phyloP scores from a whole-genome alignment of 805 yeast species.

The Starmerella apicola region DNA sequence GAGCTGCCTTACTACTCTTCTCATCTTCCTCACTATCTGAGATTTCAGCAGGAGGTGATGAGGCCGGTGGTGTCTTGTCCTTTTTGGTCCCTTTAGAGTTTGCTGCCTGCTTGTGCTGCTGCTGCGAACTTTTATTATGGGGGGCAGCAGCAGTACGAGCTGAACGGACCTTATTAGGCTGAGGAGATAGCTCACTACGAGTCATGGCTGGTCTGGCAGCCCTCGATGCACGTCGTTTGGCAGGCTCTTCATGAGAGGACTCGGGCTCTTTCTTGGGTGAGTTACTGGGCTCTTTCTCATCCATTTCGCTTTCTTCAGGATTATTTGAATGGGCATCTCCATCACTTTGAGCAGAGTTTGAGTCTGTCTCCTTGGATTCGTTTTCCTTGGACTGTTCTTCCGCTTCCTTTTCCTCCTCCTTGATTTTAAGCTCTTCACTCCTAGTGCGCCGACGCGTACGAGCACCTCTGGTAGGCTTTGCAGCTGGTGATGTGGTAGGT shows the following conservation, averaged over 20 bases:
- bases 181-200: conserved; percentile 5
- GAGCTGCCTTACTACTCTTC: no score
- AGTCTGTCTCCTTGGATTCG: no score
- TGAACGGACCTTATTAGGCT: background rate
- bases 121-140: no score
- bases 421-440: no score
- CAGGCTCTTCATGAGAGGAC: background rate
- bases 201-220: conserved; percentile 13
- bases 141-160: no score
- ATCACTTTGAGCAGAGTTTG: no score
- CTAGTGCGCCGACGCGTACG: no score
- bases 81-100: background rate
- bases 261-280: background rate
- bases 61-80: background rate
- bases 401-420: background rate
- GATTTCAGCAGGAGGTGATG: background rate
- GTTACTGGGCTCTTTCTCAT: background rate
- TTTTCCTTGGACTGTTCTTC: background rate
- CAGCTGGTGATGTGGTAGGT: background rate
- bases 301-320: background rate
- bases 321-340: no score
- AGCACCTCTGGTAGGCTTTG: background rate
- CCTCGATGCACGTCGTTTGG: conserved; percentile 1
- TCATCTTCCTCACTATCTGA: conserved; percentile 7
- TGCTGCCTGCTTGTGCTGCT: no score